A percentile compares a stretch with the other conserved stretches of the same genome.
These are phyloP conservation scores for Alternaria conjuncta DNA, from an alignment of 2,329 filamentous ascomycete genomes.

Conservation along the genomic window DNA sequence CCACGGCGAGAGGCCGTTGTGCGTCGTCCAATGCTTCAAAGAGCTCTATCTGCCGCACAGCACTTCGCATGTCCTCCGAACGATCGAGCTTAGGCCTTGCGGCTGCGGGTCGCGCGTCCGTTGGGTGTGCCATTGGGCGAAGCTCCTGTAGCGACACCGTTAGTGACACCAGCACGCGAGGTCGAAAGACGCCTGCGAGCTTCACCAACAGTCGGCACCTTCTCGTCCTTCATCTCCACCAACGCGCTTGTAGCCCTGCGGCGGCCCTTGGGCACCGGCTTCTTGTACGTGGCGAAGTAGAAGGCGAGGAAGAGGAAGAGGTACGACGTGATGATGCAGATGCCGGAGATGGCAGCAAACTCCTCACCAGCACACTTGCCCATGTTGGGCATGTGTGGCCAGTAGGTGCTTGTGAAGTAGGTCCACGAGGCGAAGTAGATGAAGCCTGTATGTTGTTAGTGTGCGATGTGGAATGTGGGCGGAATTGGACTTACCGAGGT, in stretches of 20 bases:
- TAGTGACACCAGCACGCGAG: slow-evolving; percentile 51
- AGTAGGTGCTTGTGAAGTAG: slow-evolving; percentile 95
- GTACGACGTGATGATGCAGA: slow-evolving; percentile 92
- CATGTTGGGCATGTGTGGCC: slow-evolving; percentile 78
- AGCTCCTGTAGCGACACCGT: slow-evolving; percentile 49
- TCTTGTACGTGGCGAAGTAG: slow-evolving; percentile 96
- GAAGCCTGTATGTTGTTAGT: slow-evolving; percentile 68
- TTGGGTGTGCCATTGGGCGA: slow-evolving; percentile 59
- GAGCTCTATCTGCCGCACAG: neutral
- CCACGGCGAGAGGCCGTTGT: neutral
- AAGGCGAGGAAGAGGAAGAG: slow-evolving; percentile 98
- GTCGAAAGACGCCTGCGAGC: slow-evolving; percentile 57
- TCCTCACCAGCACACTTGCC: slow-evolving; percentile 94
- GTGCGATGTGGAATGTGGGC: slow-evolving; percentile 2
- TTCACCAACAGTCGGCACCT: slow-evolving; percentile 63
- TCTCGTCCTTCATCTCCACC: slow-evolving; percentile 81
- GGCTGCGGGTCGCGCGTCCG: slow-evolving; percentile 68
- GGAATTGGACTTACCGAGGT: slow-evolving; percentile 72
- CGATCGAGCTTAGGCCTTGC: slow-evolving; percentile 66
- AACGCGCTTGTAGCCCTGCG: slow-evolving; percentile 82
- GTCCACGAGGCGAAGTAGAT: slow-evolving; percentile 99
- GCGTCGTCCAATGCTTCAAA: neutral
- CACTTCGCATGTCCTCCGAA: neutral
- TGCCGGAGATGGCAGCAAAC: slow-evolving; percentile 91
- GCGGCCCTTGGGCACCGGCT: slow-evolving; percentile 75